Evolutionary conservation across 495 filamentous ascomycete genomes (phyloP).

Genomic region (Trichocladium antarcticum): DNA sequence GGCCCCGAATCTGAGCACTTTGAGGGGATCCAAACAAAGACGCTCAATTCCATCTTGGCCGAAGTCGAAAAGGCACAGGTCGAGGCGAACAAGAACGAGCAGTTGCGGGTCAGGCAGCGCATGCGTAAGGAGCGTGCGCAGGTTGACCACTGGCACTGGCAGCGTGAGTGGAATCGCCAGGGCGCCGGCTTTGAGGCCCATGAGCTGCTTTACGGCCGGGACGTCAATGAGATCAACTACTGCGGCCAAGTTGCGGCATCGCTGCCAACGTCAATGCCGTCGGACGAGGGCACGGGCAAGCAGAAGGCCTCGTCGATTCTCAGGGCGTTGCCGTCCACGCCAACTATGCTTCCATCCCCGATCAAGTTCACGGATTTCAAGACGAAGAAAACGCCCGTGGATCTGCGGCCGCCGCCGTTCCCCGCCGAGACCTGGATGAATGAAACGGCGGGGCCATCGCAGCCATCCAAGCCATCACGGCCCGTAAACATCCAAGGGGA

Average conservation of each 20-base stretch:
- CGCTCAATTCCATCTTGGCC: conserved; percentile 7
- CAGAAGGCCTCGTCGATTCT: no score
- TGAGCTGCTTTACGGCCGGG: not conserved
- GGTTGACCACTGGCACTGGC: not conserved
- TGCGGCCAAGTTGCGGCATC: not conserved
- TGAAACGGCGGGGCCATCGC: no score
- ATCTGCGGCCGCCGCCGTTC: no score
- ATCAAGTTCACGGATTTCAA: no score
- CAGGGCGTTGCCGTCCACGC: no score
- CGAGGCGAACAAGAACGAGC: not conserved
- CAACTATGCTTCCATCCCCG: no score
- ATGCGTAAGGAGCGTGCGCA: not conserved
- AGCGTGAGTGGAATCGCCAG: not conserved
- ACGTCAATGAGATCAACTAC: conserved; percentile 5
- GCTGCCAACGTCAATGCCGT: no score
- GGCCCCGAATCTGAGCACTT: not conserved
- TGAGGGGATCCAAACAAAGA: not conserved
- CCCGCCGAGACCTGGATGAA: no score
- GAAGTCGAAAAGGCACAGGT: conserved; percentile 12
- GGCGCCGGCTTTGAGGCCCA: not conserved
- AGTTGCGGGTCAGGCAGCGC: not conserved
- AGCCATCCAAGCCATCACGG: no score
- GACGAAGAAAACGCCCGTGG: no score
- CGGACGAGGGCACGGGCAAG: no score
- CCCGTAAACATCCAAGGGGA: no score